These are phyloP conservation scores for Alternaria angustiovoidea DNA, from an alignment of 2,329 filamentous ascomycete species.

Conservation along the genomic window DNA sequence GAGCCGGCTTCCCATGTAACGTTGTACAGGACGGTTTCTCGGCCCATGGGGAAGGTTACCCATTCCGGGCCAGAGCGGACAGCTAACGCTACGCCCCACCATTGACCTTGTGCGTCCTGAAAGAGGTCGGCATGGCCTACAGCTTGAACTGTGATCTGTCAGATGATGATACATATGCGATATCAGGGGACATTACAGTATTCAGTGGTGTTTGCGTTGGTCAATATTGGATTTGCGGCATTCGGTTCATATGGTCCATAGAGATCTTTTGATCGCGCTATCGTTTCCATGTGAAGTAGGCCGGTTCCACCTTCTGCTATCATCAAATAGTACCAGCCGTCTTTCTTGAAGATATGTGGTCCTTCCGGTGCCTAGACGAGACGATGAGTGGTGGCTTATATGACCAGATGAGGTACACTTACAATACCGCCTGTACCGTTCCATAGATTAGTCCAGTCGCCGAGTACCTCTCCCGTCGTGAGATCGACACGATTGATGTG, in stretches of 20 bases:
- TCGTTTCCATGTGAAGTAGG: slow-evolving; percentile 47
- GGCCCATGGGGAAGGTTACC: slow-evolving; percentile 35
- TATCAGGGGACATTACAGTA: slow-evolving; percentile 32
- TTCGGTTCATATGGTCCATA: slow-evolving; percentile 50
- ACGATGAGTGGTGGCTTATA: background rate
- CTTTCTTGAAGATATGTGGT: slow-evolving; percentile 49
- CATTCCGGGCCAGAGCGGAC: slow-evolving; percentile 22
- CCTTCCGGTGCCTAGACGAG: slow-evolving; percentile 35
- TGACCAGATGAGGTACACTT: background rate
- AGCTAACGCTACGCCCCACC: slow-evolving; percentile 35
- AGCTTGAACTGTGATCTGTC: slow-evolving; percentile 20
- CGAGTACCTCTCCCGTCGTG: slow-evolving; percentile 34
- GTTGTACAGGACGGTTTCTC: slow-evolving; percentile 31
- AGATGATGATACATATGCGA: background rate
- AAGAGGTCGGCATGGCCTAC: slow-evolving; percentile 43
- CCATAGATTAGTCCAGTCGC: slow-evolving; percentile 41
- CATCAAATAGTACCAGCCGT: slow-evolving; percentile 48
- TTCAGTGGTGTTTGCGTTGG: slow-evolving; percentile 47
- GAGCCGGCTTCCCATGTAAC: slow-evolving; percentile 32
- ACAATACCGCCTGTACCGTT: slow-evolving; percentile 47
- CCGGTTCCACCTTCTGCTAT: slow-evolving; percentile 48
- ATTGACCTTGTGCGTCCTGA: slow-evolving; percentile 30
- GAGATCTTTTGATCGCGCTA: slow-evolving; percentile 47
- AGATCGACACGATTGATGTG: slow-evolving; percentile 42
- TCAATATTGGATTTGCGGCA: slow-evolving; percentile 50